phyloP scores from a whole-genome alignment of 2,329 filamentous ascomycete genomes.

The Ophiostoma montium region DNA sequence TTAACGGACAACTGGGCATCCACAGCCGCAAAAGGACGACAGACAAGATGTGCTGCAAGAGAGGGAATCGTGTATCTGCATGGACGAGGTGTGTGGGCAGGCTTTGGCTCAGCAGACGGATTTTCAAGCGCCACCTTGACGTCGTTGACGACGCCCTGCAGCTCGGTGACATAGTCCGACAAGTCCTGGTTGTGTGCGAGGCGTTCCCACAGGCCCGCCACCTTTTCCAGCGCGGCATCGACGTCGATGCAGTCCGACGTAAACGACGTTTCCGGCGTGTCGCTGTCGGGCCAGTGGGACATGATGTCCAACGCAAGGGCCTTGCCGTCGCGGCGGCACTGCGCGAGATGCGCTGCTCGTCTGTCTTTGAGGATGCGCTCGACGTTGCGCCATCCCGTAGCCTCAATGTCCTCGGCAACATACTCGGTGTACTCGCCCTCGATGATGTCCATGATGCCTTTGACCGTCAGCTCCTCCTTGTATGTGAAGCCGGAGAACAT shows the following conservation, averaged over 20 bases:
- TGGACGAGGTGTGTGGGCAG: too few relatives aligned
- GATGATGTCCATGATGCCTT: not conserved
- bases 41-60: too few relatives aligned
- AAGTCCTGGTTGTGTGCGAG: slow-evolving; percentile 34
- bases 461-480: not conserved
- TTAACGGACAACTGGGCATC: too few relatives aligned
- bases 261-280: not conserved
- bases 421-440: not conserved
- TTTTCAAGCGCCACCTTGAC: not conserved
- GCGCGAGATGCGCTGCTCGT: not conserved
- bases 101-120: not conserved
- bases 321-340: not conserved
- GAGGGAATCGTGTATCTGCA: not conserved
- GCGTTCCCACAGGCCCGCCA: slow-evolving; percentile 33
- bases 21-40: too few relatives aligned
- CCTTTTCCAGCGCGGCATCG: slow-evolving; percentile 21
- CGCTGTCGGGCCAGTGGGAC: not conserved
- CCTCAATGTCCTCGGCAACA: not conserved
- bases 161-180: slow-evolving; percentile 25
- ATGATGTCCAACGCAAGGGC: not conserved
- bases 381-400: not conserved
- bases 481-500: slow-evolving; percentile 1
- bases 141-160: slow-evolving; percentile 20
- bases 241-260: slow-evolving; percentile 22
- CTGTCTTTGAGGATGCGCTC: not conserved